Evolutionary conservation across 352 stramenopile species (phyloP), one percentile per base, ranked within the genome.

Genomic region (Saprolegnia parasitica): DNA sequence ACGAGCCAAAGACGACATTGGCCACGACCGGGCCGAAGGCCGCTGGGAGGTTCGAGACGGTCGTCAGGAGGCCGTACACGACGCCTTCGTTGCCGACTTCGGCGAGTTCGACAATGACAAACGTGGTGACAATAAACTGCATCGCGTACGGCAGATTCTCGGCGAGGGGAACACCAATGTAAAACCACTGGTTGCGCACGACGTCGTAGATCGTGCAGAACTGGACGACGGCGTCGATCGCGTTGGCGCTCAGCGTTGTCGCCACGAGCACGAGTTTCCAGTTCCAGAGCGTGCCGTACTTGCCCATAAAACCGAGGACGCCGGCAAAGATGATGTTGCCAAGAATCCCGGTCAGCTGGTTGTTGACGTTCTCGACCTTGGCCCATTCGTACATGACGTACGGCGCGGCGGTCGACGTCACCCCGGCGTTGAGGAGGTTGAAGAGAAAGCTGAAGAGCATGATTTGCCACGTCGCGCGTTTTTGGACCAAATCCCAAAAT

Each of bases 401-500:
- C 4, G 78, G 37, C 9, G 63, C 72, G 21, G 81, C 83, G 5
- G 71, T 83, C 10, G 49, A 57, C 10, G 26, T 54, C n/a, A 75
- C 40, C 79, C 86, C 29, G 74, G 65, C 39, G 35, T 76, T 86
- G 68, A 94, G 84, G 24, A 73, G 77, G 5, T 76, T 76, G 8
- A 88, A 52, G 8, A 47, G n/a, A 21, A 91, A 73, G 47, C 83
- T 72, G 55, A 91, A 94, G 35, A 84, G 72, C 24, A 94, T 56
- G n/a, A 92, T 71, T 46, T 90, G 84, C 81, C 83, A 94, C 75
- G 90, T 79, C 1, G 74, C 81, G 18, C 81, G 84, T 32, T 78
- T 81, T 67, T 91, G 86, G 3, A 81, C 47, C 8, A 91, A 45
- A 13, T 23, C 29, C 47, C 64, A 71, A 55, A 71, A 49, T 37